Percentiles rank a stretch among this genome's conserved stretches.
Evolutionary conservation across 352 stramenopile genomes (phyloP).

Genomic region (Globisporangium nodosum): DNA sequence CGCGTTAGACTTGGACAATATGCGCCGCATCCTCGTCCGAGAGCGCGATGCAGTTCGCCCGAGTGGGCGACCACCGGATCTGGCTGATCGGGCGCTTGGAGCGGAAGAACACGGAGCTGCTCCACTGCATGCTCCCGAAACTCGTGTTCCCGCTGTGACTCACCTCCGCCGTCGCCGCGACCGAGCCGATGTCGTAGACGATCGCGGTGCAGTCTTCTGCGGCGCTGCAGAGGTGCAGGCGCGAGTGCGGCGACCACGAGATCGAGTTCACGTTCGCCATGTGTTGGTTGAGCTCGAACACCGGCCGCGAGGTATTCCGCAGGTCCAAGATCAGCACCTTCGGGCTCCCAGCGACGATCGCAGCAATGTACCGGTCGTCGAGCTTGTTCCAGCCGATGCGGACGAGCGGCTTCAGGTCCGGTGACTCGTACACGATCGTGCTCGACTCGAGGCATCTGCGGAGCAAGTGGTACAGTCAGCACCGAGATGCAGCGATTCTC

Average conservation of each 20-base stretch:
- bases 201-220: conserved; percentile 94
- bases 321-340: conserved; percentile 96
- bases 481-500: too few species aligned
- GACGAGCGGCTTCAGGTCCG: conserved; percentile 85
- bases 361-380: conserved; percentile 96
- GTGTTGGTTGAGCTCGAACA: conserved; percentile 92
- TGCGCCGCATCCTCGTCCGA: conserved; percentile 94
- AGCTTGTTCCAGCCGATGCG: conserved; percentile 97
- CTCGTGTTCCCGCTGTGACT: conserved; percentile 17
- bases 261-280: conserved; percentile 92
- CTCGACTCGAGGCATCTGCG: conserved; percentile 82
- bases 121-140: conserved; percentile 22
- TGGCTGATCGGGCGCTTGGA: conserved; percentile 75
- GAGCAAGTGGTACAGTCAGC: background rate
- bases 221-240: conserved; percentile 93
- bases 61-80: conserved; percentile 89
- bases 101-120: conserved; percentile 47
- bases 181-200: conserved; percentile 91
- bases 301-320: conserved; percentile 85
- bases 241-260: conserved; percentile 93
- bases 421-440: conserved; percentile 96
- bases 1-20: conserved; percentile 81
- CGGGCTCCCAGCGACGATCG: conserved; percentile 89
- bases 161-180: conserved; percentile 14
- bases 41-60: conserved; percentile 95